Base-by-base conservation (phyloP, 2,329 filamentous ascomycete species). In the Talaromyces atroroseus region DNA sequence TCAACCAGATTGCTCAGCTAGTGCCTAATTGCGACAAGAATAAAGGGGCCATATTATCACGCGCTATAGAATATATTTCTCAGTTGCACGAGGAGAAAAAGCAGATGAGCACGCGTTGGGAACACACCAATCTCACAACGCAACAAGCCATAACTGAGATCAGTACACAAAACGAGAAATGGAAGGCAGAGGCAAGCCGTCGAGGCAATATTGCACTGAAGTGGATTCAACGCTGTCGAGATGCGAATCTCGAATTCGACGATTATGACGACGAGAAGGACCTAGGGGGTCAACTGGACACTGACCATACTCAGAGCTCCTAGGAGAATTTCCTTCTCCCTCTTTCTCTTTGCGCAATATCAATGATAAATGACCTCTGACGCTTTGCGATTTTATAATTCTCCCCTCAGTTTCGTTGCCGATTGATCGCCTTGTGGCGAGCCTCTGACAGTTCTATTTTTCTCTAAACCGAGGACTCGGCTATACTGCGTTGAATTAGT, bases 11-110 rank as follows among this genome's bases (percentile, higher is more conserved):
- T 29, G 90, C 92, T 63, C 97, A 96, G 77, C 95, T 99, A 63
- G 94, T 99, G 0, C 94, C 94, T 0, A 91, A 91, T 14, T 96
- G 92, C 67, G 94, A 99, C 75, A 99, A 97, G 80, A 97, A 99
- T 79, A 99, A 99, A 75, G 94, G 94, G 0, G 95, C 91, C 2
- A 97, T 99, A 62, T 79, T 99, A 38, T 89, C 95, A 69, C 89
- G 92, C 34, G 91, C 94, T 0, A 92, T 96, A 10, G 86, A 90
- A 61, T 97, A 96, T 76, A 97, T 99, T 69, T 88, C 86, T 11
- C 91, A 96, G 68, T 82, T 99, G 16, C 72, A 76, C 46, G 73
- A 74, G 24, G 76, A 78, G 44, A 74, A 74, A 58, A 74, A 74
- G 58, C 65, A 65, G n/a, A 72, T 74, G 61, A 65, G 64, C 40